Percentiles rank a stretch among this genome's conserved stretches.
phyloP scores from a whole-genome alignment of 305 asterid species.

The Fraxinus dipetala region DNA sequence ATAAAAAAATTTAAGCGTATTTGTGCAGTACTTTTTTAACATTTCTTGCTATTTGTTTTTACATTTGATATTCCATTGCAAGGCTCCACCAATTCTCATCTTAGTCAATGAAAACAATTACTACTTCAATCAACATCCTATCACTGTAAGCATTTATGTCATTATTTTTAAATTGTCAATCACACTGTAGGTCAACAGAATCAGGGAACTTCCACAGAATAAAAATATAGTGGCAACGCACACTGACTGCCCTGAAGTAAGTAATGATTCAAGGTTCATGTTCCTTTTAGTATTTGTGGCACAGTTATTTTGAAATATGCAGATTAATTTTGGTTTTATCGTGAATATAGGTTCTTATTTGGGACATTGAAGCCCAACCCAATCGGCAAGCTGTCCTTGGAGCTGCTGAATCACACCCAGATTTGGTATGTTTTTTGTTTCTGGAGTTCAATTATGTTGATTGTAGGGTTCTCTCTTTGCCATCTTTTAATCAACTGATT shows the following conservation, averaged over 20 bases:
- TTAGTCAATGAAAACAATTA: background rate
- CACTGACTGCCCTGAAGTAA: slow-evolving; percentile 94
- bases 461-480: background rate
- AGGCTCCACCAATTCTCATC: background rate
- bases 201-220: slow-evolving; percentile 92
- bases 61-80: background rate
- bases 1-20: background rate
- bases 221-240: slow-evolving; percentile 94
- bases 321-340: slow-evolving; percentile 17
- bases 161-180: slow-evolving; percentile 8
- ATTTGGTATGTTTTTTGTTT: slow-evolving; percentile 56
- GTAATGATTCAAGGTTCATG: slow-evolving; percentile 27
- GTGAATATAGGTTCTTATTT: slow-evolving; percentile 68
- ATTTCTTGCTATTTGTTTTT: background rate
- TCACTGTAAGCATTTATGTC: background rate
- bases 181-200: slow-evolving; percentile 74
- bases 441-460: slow-evolving; percentile 1
- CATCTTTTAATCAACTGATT: background rate
- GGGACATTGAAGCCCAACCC: slow-evolving; percentile 98
- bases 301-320: background rate
- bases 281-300: background rate
- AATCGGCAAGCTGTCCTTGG: slow-evolving; percentile 84
- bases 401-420: slow-evolving; percentile 81
- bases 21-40: background rate
- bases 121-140: background rate